Percentiles rank a stretch among this genome's conserved stretches.
These are phyloP conservation scores for Arachis hypogaea DNA, from an alignment of 306 rosid genomes.

Conservation along the genomic window DNA sequence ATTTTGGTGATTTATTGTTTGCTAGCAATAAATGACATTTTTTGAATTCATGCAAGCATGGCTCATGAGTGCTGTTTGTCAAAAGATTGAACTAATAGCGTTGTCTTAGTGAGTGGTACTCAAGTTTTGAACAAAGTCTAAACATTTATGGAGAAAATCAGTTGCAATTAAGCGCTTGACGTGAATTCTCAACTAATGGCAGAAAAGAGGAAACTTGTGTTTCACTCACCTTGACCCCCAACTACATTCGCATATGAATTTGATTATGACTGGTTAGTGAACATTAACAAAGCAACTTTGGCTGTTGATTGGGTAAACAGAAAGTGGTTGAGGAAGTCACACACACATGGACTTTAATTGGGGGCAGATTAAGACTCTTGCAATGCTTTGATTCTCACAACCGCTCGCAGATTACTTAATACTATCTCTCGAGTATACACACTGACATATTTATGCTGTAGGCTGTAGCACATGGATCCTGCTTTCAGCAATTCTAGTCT, in stretches of 20 bases:
- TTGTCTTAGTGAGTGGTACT: neutral
- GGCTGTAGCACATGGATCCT: too few species aligned
- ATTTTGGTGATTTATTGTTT: conserved; percentile 3
- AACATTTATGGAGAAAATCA: neutral
- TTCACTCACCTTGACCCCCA: neutral
- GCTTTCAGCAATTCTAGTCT: too few species aligned
- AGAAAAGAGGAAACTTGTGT: conserved; percentile 7
- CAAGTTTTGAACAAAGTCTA: neutral
- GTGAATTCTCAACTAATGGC: neutral
- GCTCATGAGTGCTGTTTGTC: conserved; percentile 3
- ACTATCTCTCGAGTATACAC: neutral
- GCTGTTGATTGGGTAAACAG: conserved; percentile 10
- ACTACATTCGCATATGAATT: neutral
- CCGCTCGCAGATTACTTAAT: neutral
- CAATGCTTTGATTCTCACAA: neutral
- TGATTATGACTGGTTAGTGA: neutral
- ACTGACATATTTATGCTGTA: too few species aligned
- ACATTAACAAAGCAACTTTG: neutral
- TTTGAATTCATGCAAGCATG: neutral
- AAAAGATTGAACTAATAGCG: neutral
- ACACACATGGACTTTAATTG: conserved; percentile 7
- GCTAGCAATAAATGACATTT: conserved; percentile 1
- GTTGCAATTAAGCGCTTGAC: neutral
- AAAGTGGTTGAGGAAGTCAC: neutral
- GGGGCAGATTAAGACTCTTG: neutral